Evolutionary conservation across 768 basidiomycete species (phyloP).

Genomic region (Lactifluus hygrophoroides): DNA sequence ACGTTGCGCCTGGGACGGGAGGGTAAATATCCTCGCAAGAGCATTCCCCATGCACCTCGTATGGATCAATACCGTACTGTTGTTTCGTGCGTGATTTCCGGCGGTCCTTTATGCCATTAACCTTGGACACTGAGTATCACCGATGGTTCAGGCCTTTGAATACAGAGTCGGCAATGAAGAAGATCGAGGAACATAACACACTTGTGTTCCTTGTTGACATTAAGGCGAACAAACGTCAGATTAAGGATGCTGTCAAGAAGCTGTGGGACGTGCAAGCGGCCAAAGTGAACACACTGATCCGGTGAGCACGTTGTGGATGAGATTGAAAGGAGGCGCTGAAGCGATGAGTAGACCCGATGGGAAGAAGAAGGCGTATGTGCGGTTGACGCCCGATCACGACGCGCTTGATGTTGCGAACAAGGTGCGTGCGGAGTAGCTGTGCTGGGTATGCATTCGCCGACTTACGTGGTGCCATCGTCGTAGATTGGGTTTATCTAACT

Average conservation of each 20-base stretch:
- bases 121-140: neutral
- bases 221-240: slow-evolving; percentile 95
- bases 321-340: neutral
- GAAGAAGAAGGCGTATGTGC: slow-evolving; percentile 99
- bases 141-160: slow-evolving; percentile 56
- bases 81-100: slow-evolving; percentile 57
- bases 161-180: slow-evolving; percentile 98
- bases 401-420: slow-evolving; percentile 97
- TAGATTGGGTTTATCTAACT: slow-evolving; percentile 91
- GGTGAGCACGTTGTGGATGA: slow-evolving; percentile 41
- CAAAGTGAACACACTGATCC: slow-evolving; percentile 97
- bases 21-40: slow-evolving; percentile 94
- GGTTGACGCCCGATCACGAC: slow-evolving; percentile 91
- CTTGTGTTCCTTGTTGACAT: slow-evolving; percentile 97
- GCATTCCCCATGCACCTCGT: slow-evolving; percentile 81
- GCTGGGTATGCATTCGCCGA: neutral
- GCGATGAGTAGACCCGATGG: slow-evolving; percentile 70
- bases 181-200: slow-evolving; percentile 99
- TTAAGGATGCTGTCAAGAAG: slow-evolving; percentile 99
- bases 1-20: slow-evolving; percentile 76
- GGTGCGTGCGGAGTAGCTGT: slow-evolving; percentile 35
- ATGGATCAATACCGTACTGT: slow-evolving; percentile 98
- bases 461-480: neutral
- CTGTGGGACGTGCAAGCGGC: slow-evolving; percentile 94
- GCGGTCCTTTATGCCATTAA: neutral